Base-by-base conservation (phyloP, 441 rosid genomes). In the Pelargonium citronellum region DNA sequence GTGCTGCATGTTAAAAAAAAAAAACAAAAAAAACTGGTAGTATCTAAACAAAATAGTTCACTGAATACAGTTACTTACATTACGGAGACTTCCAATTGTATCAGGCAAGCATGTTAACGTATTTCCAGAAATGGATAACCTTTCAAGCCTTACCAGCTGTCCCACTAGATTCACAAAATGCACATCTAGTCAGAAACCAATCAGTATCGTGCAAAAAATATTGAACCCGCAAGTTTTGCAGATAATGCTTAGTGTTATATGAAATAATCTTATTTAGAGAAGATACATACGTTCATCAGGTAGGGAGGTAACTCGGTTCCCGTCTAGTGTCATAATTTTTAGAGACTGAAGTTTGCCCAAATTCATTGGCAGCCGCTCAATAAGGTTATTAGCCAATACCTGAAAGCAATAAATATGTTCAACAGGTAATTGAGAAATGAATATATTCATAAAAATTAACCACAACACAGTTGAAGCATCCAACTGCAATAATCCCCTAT, bases 61-160 rank as follows among this genome's bases (percentile, higher is more conserved):
- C 17, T 12, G 67, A 61, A 71, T 30, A 10, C 30, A 77, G 70
- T 37, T 62, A 85, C 98, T 87, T 80, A 91, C 97, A 82, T 87
- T 89, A 73, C 93, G 97, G 79, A 94, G 77, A 79, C 97, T 94
- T 77, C 98, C 98, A 80, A 94, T 88, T 34, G 98, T 91, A 61
- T 89, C 91, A 0, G 97, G 98, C 89, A 94, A 82, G 85, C 74
- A 71, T 16, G 76, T 70, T 74, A 94, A 81, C 85, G 83, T 69
- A 69, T 94, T 94, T 78, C 88, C 87, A 17, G 91, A 84, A 76
- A 94, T 83, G 60, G 97, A 94, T 77, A 91, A 75, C 51, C 71
- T 82, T 71, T 94, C 98, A 79, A 94, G 96, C 85, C 93, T 86
- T 67, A 89, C 88, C 75, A 94, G 84, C 87, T 94, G 96, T 71